Evolutionary conservation across 1,284 basidiomycete genomes (phyloP), one percentile per base, ranked within the genome.

Genomic region (Tetrapyrgos nigripes): DNA sequence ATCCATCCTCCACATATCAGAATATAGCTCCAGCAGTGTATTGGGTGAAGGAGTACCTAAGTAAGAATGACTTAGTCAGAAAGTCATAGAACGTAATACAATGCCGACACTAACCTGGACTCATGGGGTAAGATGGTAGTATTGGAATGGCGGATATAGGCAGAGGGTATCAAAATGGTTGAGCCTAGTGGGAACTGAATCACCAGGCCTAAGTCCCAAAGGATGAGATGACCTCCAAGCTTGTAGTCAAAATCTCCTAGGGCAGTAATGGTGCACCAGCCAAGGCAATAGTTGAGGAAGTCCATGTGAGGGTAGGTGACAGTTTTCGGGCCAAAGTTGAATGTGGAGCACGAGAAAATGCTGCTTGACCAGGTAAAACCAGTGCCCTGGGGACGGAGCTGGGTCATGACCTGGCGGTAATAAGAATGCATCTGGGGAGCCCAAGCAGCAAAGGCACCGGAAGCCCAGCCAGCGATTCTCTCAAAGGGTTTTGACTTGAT

Each of bases 11-110:
- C 4, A 43, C n/a, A 29, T 29, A 61, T 8, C 49, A 45, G 46
- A 58, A 57, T 14, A 61, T 26, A 6, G 24, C 55, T 19, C 59
- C 59, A 2, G 59, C 59, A n/a, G 49, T 31, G 24, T 61, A 61
- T 45, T 61, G 59, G 9, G 47, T 50, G 28, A 61, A 50, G 26
- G 59, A 61, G 46, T 53, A 40, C 1, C 59, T 24, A 19, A 11
- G 19, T n/a, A n/a, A n/a, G n/a, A n/a, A 40, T n/a, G 14, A 5
- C 17, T n/a, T n/a, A 40, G 17, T 33, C 31, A 33, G 31, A 8
- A 33, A 33, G 31, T 8, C 8, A 14, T 33, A 14, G 31, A 33
- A 33, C 31, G 31, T 33, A 33, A n/a, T n/a, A n/a, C n/a, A n/a
- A n/a, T 33, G 31, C 8, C 14, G 8, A 33, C 31, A 33, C 8